Conservation (phyloP, 805 yeast species). For the Phaffomyces antillensis region DNA sequence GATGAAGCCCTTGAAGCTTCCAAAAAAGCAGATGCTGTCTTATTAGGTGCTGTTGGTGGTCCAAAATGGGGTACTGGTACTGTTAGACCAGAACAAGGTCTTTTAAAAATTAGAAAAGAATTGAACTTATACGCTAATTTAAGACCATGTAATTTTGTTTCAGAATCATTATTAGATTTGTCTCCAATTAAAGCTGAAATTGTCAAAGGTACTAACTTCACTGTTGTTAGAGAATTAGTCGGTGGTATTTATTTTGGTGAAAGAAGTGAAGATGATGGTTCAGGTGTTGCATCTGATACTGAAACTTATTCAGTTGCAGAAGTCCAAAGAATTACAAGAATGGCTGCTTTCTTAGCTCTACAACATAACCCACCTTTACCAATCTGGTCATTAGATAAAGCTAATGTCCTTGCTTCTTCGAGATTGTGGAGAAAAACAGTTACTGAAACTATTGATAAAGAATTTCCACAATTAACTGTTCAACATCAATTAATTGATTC, state of each 20-base stretch:
- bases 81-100: constrained; percentile 97
- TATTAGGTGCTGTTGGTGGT: constrained; percentile 97
- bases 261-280: constrained; percentile 84
- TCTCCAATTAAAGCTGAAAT: constrained; percentile 83
- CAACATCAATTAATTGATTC: constrained; percentile 97
- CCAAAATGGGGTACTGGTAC: constrained; percentile 98
- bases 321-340: constrained; percentile 91
- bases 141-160: constrained; percentile 92
- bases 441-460: constrained; percentile 72
- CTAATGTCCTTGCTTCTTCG: constrained; percentile 93
- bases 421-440: constrained; percentile 96
- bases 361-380: constrained; percentile 93
- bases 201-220: constrained; percentile 86
- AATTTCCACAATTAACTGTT: constrained; percentile 81
- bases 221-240: constrained; percentile 91
- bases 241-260: constrained; percentile 99
- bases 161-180: constrained; percentile 74
- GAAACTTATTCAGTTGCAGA: constrained; percentile 89
- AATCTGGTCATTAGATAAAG: constrained; percentile 94
- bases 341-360: constrained; percentile 96
- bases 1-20: constrained; percentile 79
- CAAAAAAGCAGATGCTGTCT: constrained; percentile 86
- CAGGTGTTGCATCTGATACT: constrained; percentile 86
- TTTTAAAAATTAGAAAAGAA: constrained; percentile 89
- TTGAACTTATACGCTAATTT: constrained; percentile 90